phyloP scores from a whole-genome alignment of 2,329 filamentous ascomycete species.

The Cercospora sp. region DNA sequence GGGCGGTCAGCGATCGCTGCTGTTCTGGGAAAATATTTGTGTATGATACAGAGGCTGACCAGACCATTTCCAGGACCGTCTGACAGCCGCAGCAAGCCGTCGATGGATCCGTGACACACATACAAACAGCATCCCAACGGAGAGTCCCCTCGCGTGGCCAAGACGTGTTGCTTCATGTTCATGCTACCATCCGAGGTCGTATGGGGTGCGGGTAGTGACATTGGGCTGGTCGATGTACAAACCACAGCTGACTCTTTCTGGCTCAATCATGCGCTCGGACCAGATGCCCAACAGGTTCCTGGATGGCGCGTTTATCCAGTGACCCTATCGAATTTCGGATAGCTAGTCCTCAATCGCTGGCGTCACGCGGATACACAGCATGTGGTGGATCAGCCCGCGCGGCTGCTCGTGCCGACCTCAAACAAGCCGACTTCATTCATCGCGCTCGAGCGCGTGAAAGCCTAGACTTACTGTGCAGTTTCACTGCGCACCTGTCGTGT shows the following conservation, averaged over 20 bases:
- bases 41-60: background rate
- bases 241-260: slow-evolving; percentile 7
- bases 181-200: slow-evolving; percentile 22
- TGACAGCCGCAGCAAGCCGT: slow-evolving; percentile 27
- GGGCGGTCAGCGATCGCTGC: background rate
- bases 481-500: slow-evolving; percentile 18
- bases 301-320: background rate
- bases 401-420: slow-evolving; percentile 16
- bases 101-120: slow-evolving; percentile 22
- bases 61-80: slow-evolving; percentile 14
- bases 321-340: background rate
- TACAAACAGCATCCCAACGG: slow-evolving; percentile 17
- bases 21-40: background rate
- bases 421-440: slow-evolving; percentile 14
- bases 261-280: background rate
- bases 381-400: slow-evolving; percentile 3
- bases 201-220: slow-evolving; percentile 19
- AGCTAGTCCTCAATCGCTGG: slow-evolving; percentile 2
- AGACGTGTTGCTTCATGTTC: slow-evolving; percentile 17
- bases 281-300: background rate
- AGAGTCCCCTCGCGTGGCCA: slow-evolving; percentile 21
- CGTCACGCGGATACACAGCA: slow-evolving; percentile 15
- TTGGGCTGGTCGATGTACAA: slow-evolving; percentile 14
- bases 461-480: slow-evolving; percentile 12
- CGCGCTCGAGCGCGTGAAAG: slow-evolving; percentile 16